Evolutionary conservation across 768 basidiomycete species (phyloP).

Genomic region (Cytidiella melzeri): DNA sequence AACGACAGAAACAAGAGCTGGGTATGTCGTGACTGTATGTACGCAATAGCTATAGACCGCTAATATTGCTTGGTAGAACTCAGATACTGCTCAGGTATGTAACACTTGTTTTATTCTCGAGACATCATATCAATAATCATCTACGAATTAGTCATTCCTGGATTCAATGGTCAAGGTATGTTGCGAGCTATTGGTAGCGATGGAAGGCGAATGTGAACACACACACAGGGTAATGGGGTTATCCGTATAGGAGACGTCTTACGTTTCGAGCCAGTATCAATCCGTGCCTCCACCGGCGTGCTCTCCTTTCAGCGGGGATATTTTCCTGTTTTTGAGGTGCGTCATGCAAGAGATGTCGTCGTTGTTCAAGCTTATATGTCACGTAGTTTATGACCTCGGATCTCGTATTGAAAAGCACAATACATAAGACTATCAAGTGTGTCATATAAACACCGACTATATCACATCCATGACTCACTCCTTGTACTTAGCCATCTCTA

Average conservation of each 20-base stretch:
- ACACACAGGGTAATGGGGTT: conserved; percentile 24
- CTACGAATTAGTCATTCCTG: conserved; percentile 21
- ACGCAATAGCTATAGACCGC: background rate
- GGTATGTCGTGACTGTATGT: conserved; percentile 12
- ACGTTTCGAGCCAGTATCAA: conserved; percentile 15
- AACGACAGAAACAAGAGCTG: conserved; percentile 19
- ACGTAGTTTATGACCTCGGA: conserved; percentile 26
- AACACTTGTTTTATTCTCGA: background rate
- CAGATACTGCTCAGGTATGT: conserved; percentile 25
- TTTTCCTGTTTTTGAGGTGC: conserved; percentile 26
- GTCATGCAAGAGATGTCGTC: background rate
- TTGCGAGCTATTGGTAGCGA: no score
- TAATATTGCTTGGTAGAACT: conserved; percentile 10
- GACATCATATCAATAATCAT: no score
- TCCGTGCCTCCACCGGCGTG: background rate
- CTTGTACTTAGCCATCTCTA: conserved; percentile 21
- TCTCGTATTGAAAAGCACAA: conserved; percentile 24
- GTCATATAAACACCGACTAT: background rate
- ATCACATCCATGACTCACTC: no score
- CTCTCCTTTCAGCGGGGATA: conserved; percentile 30
- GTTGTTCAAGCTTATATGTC: no score
- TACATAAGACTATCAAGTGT: conserved; percentile 28
- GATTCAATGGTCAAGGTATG: conserved; percentile 19
- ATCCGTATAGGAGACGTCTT: conserved; percentile 28
- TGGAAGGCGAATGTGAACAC: no score